These are phyloP conservation scores for Malassezia cuniculi DNA, from an alignment of 1,284 basidiomycete genomes.

Conservation along the genomic window DNA sequence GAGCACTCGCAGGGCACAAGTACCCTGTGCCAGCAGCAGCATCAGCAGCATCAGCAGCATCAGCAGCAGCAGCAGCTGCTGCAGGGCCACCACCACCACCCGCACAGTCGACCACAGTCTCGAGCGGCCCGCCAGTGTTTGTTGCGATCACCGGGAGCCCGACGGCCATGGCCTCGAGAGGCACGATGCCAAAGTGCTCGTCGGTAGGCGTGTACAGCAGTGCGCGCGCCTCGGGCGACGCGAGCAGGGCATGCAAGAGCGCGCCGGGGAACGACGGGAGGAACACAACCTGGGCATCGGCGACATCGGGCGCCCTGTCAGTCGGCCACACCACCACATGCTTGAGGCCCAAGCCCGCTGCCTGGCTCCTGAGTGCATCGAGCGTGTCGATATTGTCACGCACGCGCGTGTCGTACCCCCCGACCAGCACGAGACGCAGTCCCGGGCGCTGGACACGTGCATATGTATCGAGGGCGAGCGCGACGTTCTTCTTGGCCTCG, in stretches of 20 bases:
- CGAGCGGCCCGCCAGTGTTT: conserved; percentile 77
- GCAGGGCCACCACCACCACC: conserved; percentile 16
- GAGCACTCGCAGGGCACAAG: conserved; percentile 12
- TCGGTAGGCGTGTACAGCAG: conserved; percentile 86
- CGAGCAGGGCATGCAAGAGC: conserved; percentile 29
- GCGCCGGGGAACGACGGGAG: conserved; percentile 33
- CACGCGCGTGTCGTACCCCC: conserved; percentile 62
- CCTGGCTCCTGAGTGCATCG: conserved; percentile 26
- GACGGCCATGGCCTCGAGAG: conserved; percentile 85
- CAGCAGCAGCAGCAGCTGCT: conserved; percentile 20
- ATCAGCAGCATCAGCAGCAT: conserved; percentile 15
- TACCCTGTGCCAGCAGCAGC: conserved; percentile 15
- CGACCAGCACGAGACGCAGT: conserved; percentile 46
- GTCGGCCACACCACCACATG: conserved; percentile 35
- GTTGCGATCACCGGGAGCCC: conserved; percentile 80
- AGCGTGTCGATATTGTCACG: conserved; percentile 58
- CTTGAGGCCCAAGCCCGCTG: conserved; percentile 46
- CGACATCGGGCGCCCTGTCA: conserved; percentile 4
- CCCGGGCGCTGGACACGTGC: conserved; percentile 41
- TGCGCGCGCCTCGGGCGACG: conserved; percentile 16
- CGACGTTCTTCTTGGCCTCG: conserved; percentile 84
- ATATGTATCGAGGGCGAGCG: conserved; percentile 69
- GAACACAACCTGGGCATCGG: conserved; percentile 22
- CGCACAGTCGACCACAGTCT: conserved; percentile 62
- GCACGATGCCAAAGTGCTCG: conserved; percentile 95